Percentiles rank a stretch among this genome's conserved stretches.
These are phyloP conservation scores for Penstemon barbatus DNA, from an alignment of 257 asterid genomes.

Conservation along the genomic window DNA sequence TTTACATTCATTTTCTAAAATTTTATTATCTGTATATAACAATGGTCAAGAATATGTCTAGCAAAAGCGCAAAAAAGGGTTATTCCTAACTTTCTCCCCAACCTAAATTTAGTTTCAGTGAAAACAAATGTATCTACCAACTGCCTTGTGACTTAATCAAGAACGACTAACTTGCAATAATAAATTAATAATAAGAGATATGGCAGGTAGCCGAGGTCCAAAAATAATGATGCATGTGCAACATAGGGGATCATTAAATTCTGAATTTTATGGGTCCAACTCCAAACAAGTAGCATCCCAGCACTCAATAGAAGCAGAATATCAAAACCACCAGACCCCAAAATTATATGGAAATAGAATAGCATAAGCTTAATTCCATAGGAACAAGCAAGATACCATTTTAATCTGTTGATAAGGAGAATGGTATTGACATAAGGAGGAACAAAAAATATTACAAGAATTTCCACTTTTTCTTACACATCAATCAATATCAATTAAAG, in stretches of 20 bases:
- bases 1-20: no score
- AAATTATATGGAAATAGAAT: background rate
- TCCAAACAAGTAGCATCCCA: background rate
- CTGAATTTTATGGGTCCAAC: background rate
- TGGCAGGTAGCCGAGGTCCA: background rate
- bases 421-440: background rate
- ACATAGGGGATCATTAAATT: no score
- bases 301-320: background rate
- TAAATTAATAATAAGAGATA: no score
- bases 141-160: no score
- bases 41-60: no score
- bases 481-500: background rate
- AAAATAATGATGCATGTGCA: background rate
- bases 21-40: no score
- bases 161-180: no score
- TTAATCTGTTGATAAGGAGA: background rate
- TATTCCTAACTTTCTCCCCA: no score
- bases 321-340: background rate
- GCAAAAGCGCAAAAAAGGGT: no score
- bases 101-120: no score
- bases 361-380: background rate
- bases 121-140: no score
- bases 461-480: background rate
- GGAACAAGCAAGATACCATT: background rate
- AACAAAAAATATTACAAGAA: background rate